Evolutionary conservation across 495 filamentous ascomycete species (phyloP).

Genomic region (Penicillium canescens): DNA sequence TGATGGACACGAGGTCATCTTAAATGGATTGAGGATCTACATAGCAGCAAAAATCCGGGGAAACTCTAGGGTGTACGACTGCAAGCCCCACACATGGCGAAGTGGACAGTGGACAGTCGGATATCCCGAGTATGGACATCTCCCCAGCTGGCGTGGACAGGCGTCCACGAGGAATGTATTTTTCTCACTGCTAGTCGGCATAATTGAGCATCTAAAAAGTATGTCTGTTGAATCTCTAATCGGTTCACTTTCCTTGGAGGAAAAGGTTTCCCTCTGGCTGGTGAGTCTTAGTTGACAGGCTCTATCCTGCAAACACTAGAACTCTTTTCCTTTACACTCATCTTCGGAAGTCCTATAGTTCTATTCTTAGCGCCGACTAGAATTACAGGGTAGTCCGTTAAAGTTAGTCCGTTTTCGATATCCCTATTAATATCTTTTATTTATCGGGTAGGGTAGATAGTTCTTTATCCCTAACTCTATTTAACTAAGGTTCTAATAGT

Average conservation of each 20-base stretch:
- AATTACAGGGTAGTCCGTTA: too few species aligned
- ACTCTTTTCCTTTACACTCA: too few species aligned
- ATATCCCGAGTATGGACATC: conserved; percentile 1
- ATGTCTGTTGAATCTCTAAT: background rate
- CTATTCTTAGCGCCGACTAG: too few species aligned
- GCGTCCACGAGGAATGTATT: background rate
- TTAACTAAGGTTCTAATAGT: too few species aligned
- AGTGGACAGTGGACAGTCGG: conserved; percentile 14
- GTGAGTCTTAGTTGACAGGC: too few species aligned
- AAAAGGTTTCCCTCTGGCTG: conserved; percentile 1
- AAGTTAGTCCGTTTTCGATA: too few species aligned
- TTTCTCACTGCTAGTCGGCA: too few species aligned
- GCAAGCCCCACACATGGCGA: background rate
- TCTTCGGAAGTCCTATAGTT: too few species aligned
- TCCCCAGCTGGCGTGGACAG: background rate
- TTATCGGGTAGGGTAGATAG: too few species aligned
- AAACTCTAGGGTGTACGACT: conserved; percentile 4
- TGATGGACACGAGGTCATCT: background rate
- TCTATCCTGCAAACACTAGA: too few species aligned
- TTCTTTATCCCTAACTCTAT: too few species aligned
- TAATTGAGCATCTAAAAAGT: background rate
- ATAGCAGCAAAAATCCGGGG: conserved; percentile 5
- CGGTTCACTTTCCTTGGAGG: background rate
- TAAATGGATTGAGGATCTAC: background rate
- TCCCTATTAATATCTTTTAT: too few species aligned